Percentiles rank a stretch among this genome's conserved stretches.
Evolutionary conservation across 345 rosid species (phyloP).

Genomic region (Psidium guajava): DNA sequence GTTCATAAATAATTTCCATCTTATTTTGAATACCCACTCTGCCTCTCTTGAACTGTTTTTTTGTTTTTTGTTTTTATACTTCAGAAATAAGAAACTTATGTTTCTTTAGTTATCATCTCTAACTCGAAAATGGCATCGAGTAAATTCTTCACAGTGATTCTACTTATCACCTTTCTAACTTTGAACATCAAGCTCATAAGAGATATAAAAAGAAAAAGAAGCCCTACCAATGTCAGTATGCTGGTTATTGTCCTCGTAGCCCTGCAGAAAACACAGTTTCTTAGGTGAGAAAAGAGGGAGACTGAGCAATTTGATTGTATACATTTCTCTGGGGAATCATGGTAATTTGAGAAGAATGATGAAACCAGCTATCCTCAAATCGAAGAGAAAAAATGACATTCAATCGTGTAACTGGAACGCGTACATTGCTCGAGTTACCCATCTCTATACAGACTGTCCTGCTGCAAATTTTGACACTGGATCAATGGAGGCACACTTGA

Average conservation of each 20-base stretch:
- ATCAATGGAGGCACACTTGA: background rate
- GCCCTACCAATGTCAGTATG: conserved; percentile 50
- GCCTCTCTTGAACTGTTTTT: background rate
- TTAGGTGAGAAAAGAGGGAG: background rate
- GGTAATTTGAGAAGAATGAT: background rate
- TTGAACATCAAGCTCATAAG: background rate
- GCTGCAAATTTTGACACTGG: background rate
- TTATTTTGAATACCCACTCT: background rate
- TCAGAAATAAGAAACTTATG: background rate
- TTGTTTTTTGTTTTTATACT: background rate
- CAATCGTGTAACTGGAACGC: background rate
- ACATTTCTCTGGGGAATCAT: background rate
- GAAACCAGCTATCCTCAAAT: background rate
- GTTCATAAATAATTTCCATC: background rate
- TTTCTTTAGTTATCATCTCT: background rate
- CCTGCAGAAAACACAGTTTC: conserved; percentile 24
- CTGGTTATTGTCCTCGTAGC: conserved; percentile 29
- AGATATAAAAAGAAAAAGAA: background rate
- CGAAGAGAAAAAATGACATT: background rate
- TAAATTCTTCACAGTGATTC: background rate
- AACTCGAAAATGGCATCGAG: background rate
- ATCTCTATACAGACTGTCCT: background rate
- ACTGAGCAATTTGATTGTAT: background rate
- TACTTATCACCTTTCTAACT: background rate
- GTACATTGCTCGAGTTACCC: background rate